Conservation (phyloP, 2,329 filamentous ascomycete species). For the Ploettnerulaceae sp. region DNA sequence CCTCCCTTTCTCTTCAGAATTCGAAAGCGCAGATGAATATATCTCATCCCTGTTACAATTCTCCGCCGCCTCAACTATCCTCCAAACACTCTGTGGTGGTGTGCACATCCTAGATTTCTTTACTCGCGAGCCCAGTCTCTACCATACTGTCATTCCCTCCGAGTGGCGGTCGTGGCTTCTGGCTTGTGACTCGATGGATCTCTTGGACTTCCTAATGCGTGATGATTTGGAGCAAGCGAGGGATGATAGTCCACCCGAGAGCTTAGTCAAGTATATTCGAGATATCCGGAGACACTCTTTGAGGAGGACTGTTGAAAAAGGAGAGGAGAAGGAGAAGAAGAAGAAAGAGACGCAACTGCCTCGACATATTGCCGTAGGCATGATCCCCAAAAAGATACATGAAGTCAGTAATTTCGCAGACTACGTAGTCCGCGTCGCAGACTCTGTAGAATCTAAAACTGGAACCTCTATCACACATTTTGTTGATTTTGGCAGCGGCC, state of each 20-base stretch:
- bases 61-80: slow-evolving; percentile 65
- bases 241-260: slow-evolving; percentile 34
- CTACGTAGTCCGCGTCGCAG: slow-evolving; percentile 63
- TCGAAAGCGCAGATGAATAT: slow-evolving; percentile 69
- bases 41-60: slow-evolving; percentile 74
- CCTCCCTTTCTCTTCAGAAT: slow-evolving; percentile 38
- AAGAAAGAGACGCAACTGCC: slow-evolving; percentile 58
- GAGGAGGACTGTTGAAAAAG: slow-evolving; percentile 51
- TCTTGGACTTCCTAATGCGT: slow-evolving; percentile 77
- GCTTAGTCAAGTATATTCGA: slow-evolving; percentile 66
- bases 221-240: slow-evolving; percentile 55
- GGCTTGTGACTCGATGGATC: slow-evolving; percentile 62
- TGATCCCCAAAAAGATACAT: slow-evolving; percentile 94
- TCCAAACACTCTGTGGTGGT: slow-evolving; percentile 90
- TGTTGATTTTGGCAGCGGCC: slow-evolving; percentile 92
- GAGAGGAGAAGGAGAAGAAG: slow-evolving; percentile 26
- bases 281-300: slow-evolving; percentile 67
- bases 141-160: slow-evolving; percentile 67
- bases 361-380: slow-evolving; percentile 73
- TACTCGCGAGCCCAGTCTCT: slow-evolving; percentile 77
- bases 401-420: slow-evolving; percentile 89
- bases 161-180: slow-evolving; percentile 82
- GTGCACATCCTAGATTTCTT: slow-evolving; percentile 97
- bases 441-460: slow-evolving; percentile 54
- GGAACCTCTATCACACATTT: slow-evolving; percentile 69